phyloP scores from a whole-genome alignment of 2,329 filamentous ascomycete genomes.

The Bertia moriformis region DNA sequence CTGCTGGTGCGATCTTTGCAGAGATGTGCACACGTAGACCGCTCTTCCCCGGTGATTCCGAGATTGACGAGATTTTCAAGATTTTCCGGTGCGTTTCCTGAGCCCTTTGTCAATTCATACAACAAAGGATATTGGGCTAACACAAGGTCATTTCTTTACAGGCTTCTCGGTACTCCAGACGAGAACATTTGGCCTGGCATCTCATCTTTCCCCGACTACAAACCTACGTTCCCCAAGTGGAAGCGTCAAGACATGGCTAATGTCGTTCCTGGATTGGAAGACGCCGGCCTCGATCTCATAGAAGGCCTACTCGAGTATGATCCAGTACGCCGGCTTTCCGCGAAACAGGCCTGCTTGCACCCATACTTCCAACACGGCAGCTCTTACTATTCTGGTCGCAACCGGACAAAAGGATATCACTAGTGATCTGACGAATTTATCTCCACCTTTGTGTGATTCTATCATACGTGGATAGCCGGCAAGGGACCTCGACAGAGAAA shows the following conservation, averaged over 20 bases:
- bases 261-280: constrained; percentile 61
- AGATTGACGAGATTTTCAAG: constrained; percentile 91
- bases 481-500: too few relatives aligned
- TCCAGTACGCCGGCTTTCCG: constrained; percentile 72
- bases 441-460: too few relatives aligned
- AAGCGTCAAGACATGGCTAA: constrained; percentile 49
- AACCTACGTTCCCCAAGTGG: constrained; percentile 86
- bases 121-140: constrained; percentile 5
- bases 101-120: not conserved
- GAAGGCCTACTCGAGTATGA: constrained; percentile 71
- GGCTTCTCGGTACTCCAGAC: constrained; percentile 67
- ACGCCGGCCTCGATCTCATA: constrained; percentile 52
- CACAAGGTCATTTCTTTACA: constrained; percentile 16
- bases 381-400: not conserved
- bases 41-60: constrained; percentile 80
- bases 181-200: constrained; percentile 79
- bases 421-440: not conserved
- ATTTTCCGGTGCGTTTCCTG: constrained; percentile 59
- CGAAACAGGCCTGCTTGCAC: constrained; percentile 74
- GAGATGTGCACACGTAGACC: constrained; percentile 94
- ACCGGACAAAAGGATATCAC: constrained; percentile 1
- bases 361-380: constrained; percentile 53
- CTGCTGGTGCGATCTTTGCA: constrained; percentile 82
- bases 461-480: too few relatives aligned
- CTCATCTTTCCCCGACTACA: constrained; percentile 89